These are phyloP conservation scores for Teunomyces panamensis DNA, from an alignment of 805 yeast genomes.

Conservation along the genomic window DNA sequence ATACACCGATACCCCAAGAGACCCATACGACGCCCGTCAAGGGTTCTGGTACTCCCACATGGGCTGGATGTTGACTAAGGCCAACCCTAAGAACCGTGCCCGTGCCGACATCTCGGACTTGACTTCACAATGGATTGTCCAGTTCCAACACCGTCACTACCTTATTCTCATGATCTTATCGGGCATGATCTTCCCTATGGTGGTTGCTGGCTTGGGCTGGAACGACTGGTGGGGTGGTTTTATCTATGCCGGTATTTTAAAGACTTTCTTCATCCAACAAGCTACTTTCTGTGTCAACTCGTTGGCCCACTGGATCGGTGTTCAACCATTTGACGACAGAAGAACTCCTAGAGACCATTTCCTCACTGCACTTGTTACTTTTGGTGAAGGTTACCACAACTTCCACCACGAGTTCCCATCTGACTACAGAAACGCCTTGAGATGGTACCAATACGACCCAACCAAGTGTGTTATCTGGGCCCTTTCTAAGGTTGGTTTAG, in stretches of 20 bases:
- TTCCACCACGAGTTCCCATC: slow-evolving; percentile 91
- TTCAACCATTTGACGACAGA: slow-evolving; percentile 82
- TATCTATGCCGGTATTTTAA: slow-evolving; percentile 70
- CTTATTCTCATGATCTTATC: slow-evolving; percentile 53
- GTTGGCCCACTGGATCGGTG: slow-evolving; percentile 83
- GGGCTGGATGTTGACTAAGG: slow-evolving; percentile 82
- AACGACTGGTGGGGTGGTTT: slow-evolving; percentile 62
- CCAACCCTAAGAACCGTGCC: slow-evolving; percentile 79
- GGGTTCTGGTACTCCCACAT: slow-evolving; percentile 84
- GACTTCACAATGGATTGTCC: slow-evolving; percentile 72
- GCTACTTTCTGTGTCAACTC: slow-evolving; percentile 87
- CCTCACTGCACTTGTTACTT: slow-evolving; percentile 76
- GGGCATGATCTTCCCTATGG: slow-evolving; percentile 64
- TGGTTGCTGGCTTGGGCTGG: slow-evolving; percentile 27
- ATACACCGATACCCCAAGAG: slow-evolving; percentile 79
- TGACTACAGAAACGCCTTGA: slow-evolving; percentile 83
- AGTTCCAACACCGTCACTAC: slow-evolving; percentile 82
- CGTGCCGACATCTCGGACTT: slow-evolving; percentile 80
- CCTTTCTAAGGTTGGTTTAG: slow-evolving; percentile 63
- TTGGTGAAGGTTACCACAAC: slow-evolving; percentile 88
- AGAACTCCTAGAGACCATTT: slow-evolving; percentile 85
- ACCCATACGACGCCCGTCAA: slow-evolving; percentile 81
- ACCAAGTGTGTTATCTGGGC: slow-evolving; percentile 63
- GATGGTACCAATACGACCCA: slow-evolving; percentile 88
- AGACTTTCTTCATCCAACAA: slow-evolving; percentile 72